phyloP scores from a whole-genome alignment of 192 early-diverging fungal species.

The Dissophora globulifera region DNA sequence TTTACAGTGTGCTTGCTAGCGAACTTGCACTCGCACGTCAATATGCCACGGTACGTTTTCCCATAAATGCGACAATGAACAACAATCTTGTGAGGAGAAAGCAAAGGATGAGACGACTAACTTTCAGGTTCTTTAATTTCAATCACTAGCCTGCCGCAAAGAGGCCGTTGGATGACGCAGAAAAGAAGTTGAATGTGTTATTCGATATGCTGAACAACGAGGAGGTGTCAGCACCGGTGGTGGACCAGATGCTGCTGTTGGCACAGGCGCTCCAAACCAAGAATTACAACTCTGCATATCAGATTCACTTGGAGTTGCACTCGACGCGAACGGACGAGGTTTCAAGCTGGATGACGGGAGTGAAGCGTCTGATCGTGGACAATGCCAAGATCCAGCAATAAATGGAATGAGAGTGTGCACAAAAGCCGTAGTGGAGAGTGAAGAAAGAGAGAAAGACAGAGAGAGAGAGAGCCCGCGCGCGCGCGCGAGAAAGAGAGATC shows the following conservation, averaged over 20 bases:
- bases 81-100: too few relatives aligned
- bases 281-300: slow-evolving; percentile 54
- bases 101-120: too few relatives aligned
- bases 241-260: slow-evolving; percentile 69
- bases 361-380: slow-evolving; percentile 51
- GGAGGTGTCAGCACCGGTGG: slow-evolving; percentile 70
- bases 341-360: slow-evolving; percentile 53
- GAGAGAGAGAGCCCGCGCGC: too few relatives aligned
- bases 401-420: too few relatives aligned
- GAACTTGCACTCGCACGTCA: slow-evolving; percentile 66
- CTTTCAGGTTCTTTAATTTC: too few relatives aligned
- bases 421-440: too few relatives aligned
- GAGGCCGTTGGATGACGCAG: slow-evolving; percentile 83
- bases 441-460: too few relatives aligned
- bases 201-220: slow-evolving; percentile 91
- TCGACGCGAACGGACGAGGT: slow-evolving; percentile 51
- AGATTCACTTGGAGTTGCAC: slow-evolving; percentile 48
- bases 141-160: slow-evolving; percentile 76
- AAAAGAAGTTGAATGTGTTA: slow-evolving; percentile 80
- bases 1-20: slow-evolving; percentile 63
- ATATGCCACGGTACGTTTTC: slow-evolving; percentile 55
- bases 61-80: too few relatives aligned
- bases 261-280: slow-evolving; percentile 62
- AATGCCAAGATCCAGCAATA: slow-evolving; percentile 41
- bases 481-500: too few relatives aligned